Percentiles rank a stretch among this genome's conserved stretches.
phyloP scores from a whole-genome alignment of 345 rosid genomes.

The Arabidopsis thaliana region TAIR10.1 NC_003075.7:11177001-11177500 shows the following conservation, averaged over 20 bases:
- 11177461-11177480: not conserved
- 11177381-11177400: not conserved
- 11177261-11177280: not conserved
- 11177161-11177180: not conserved
- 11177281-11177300: not conserved
- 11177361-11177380: not conserved
- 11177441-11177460: not conserved
- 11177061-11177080: not conserved
- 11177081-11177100: not conserved
- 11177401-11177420: too few relatives aligned
- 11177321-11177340: not conserved
- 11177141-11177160: not conserved
- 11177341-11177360: not conserved
- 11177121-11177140: not conserved
- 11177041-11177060: not conserved
- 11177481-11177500: not conserved
- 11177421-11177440: not conserved
- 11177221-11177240: not conserved
- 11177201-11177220: not conserved
- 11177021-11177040: not conserved
- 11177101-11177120: not conserved
- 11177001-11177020: not conserved
- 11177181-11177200: not conserved
- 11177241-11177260: not conserved
- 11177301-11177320: not conserved